Evolutionary conservation across 2,329 filamentous ascomycete species (phyloP).

Genomic region (Metarhizium sp.): DNA sequence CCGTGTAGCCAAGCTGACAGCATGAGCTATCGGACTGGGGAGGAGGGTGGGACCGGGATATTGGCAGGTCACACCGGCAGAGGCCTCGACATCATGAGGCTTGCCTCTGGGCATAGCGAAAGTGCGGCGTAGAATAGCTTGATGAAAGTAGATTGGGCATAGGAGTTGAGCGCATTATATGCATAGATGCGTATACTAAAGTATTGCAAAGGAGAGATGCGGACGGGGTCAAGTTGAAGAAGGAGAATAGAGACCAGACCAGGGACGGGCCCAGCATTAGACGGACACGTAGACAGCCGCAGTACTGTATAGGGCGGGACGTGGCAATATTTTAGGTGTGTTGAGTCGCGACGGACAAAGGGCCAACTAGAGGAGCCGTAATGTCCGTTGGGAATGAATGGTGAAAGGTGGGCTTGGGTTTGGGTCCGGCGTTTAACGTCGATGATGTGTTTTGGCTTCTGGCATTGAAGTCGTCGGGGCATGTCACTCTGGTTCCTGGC

Average conservation of each 20-base stretch:
- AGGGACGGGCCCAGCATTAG: background rate
- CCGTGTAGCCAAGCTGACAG: slow-evolving; percentile 50
- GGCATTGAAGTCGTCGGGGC: too few species aligned
- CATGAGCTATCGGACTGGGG: slow-evolving; percentile 46
- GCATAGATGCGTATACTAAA: background rate
- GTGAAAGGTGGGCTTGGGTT: background rate
- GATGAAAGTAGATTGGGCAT: background rate
- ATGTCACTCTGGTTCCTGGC: too few species aligned
- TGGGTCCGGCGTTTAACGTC: background rate
- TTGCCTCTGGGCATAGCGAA: background rate
- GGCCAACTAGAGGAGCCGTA: slow-evolving; percentile 1
- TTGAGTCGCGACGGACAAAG: background rate
- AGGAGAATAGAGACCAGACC: background rate
- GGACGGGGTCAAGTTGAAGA: background rate
- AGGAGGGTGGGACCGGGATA: slow-evolving; percentile 39
- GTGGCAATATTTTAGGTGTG: slow-evolving; percentile 1
- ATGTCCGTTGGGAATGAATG: slow-evolving; percentile 1
- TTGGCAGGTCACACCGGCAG: slow-evolving; percentile 9
- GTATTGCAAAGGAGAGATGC: background rate
- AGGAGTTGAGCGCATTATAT: slow-evolving; percentile 1
- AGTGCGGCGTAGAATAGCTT: background rate
- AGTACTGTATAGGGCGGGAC: background rate
- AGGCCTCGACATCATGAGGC: slow-evolving; percentile 6
- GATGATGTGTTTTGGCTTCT: background rate
- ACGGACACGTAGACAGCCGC: background rate